Base-by-base conservation (phyloP, 306 rosid genomes). In the Vicia villosa region DNA sequence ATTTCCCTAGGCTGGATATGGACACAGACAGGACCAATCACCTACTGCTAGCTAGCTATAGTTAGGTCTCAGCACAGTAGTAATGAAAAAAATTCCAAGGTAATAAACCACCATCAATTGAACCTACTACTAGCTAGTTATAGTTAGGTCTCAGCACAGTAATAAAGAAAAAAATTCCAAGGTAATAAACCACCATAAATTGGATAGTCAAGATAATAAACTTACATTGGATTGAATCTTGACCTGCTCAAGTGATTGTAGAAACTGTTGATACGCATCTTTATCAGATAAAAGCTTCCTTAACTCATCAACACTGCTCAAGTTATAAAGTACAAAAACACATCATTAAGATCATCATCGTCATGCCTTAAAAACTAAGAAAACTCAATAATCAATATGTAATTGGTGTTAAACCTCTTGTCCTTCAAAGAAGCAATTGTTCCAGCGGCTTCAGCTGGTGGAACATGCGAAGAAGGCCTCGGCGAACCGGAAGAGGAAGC, bases 401-500 rank as follows among this genome's bases (percentile, higher is more conserved):
- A 51, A 52, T 34, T 20, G 24, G 17, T 26, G 21, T 30, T 46
- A 5, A 5, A 75, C 77, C 91, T 88, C 78, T 84, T 93, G 58
- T 90, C 97, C 88, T 85, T 90, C 85, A 93, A 68, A 70, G 73
- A 86, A 34, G 86, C 80, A 72, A 90, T 88, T 45, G 88, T 73
- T 59, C 87, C 91, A 0, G 90, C 96, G 1, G 96, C 96, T 81
- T 93, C 96, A 1, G 97, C 74, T n/a, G 98, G 96, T 0, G 94
- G 87, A 74, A 88, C 85, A 26, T 85, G 83, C 0, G 84, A 79
- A 9, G 92, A 80, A 61, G 85, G 75, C 76, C 88, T 84, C 32
- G 75, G 90, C 6, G 80, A 69, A 72, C 77, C 30, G 36, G 68
- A 80, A 45, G 84, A 38, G 57, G 82, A 79, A 37, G 77, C 51